Base-by-base conservation (phyloP, 495 filamentous ascomycete genomes). In the Filosporella fistucella region DNA sequence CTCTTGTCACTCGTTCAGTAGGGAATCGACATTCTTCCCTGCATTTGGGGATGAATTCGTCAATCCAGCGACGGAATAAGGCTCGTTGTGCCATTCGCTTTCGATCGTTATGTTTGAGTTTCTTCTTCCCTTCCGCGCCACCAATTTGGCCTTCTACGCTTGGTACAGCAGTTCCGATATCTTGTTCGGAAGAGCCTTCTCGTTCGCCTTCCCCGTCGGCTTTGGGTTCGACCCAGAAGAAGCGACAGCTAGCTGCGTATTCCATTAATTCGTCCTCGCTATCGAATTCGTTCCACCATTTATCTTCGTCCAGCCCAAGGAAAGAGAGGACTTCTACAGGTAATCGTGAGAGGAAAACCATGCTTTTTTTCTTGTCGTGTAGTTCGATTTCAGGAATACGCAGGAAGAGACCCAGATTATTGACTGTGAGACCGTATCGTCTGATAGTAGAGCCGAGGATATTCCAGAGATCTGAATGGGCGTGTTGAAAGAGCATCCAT, bases 381-480 rank as follows among this genome's bases (percentile, higher is more conserved):
- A 58, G 42, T 50, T 89, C 85, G 22, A 85, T 78, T 49, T 85
- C 78, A 13, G 71, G 68, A 29, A 86, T 72, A 1, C 81, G 72
- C 1, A 89, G 45, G 55, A 74, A 73, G 16, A 88, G 51, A 4
- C 78, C 84, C 0, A 50, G 52, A 46, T 82, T 69, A 51, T 80
- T 85, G 30, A 76, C 67, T 0, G 78, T 85, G 17, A 88, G 68
- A 10, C 85, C 83, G 23, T 77, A 76, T 0, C 70, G 71, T 6
- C 81, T 68, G 14, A 85, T 76, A 12, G 65, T 78, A 24, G 69
- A 65, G 1, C 84, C 83, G 0, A 89, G 54, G 1, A 89, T 66
- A 35, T 80, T 82, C 76, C 76, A 80, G 0, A 88, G 53, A 45
- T 87, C 86, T 25, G 82, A 78, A 40, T 87, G 80, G 1, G 74